phyloP scores from a whole-genome alignment of 305 asterid genomes.

The Petunia hybrid region DNA sequence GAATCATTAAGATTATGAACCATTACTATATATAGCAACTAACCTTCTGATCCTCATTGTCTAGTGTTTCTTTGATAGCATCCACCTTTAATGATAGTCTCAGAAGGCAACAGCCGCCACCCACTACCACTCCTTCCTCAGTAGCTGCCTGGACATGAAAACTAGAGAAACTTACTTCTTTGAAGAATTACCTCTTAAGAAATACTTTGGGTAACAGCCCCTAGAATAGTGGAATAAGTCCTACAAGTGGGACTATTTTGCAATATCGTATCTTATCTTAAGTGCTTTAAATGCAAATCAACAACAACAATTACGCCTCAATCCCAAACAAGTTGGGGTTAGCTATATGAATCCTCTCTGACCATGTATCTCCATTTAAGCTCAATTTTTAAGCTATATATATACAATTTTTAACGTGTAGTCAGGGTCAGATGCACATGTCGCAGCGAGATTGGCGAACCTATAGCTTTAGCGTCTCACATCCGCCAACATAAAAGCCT shows the following conservation, averaged over 20 bases:
- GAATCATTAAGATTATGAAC: too few relatives aligned
- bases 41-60: conserved; percentile 73
- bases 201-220: neutral
- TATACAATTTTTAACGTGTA: neutral
- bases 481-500: neutral
- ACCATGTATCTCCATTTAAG: too few relatives aligned
- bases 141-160: conserved; percentile 64
- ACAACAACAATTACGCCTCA: conserved; percentile 81
- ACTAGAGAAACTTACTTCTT: neutral
- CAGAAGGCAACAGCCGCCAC: conserved; percentile 83
- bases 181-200: conserved; percentile 23
- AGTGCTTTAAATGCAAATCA: neutral
- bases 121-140: conserved; percentile 89
- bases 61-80: conserved; percentile 52
- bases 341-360: too few relatives aligned
- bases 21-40: too few relatives aligned
- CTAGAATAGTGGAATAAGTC: neutral
- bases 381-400: too few relatives aligned
- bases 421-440: conserved; percentile 1
- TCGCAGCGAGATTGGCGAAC: neutral
- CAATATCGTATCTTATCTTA: neutral
- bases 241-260: neutral
- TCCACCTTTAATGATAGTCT: conserved; percentile 68
- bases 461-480: neutral
- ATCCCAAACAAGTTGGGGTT: too few relatives aligned